Base-by-base conservation (phyloP, 306 rosid genomes). In the Mucuna pruriens region DNA sequence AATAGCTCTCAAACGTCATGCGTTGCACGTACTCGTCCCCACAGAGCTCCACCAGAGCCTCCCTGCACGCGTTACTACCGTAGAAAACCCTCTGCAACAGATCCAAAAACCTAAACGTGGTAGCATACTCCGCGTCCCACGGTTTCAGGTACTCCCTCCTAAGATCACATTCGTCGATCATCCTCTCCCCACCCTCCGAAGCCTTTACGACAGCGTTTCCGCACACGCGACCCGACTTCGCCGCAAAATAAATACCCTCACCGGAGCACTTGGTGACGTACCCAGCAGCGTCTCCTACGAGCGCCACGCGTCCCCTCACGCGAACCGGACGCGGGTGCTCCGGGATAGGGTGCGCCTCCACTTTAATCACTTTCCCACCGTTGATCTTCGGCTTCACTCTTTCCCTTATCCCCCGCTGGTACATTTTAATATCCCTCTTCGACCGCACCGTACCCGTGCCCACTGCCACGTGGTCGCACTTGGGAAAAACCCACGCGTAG, bases 391-490 rank as follows among this genome's bases (percentile, higher is more conserved):
- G 8, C 17, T 7, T 69, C 19, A 81, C 94, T 20, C 98, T 83
- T 0, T 90, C 92, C 15, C 97, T 82, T 5, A 92, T 94, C 1
- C 84, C 97, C 3, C 83, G 82, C 33, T 94, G 98, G 90, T 76
- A 90, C 74, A 40, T 0, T 76, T 87, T 94, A 3, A 94, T 94
- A 29, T 90, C 90, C 58, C 81, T 87, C 60, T 91, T 94, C 7
- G 86, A 82, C 16, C 90, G 65, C 31, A 90, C 94, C 2, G 98
- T 94, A 17, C 97, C 98, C 0, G 97, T 94, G 2, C 98, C 97
- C 74, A 95, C 98, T 16, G 97, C 98, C 92, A 95, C 97, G 85
- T 95, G 98, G 87, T 95, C 97, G 2, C 97, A 90, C 17, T 92
- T 95, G 2, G 97, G 98, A 29, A 95, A 95, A 0, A 95, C 98